These are phyloP conservation scores for Primulina eburnea DNA, from an alignment of 257 asterid genomes.

Conservation along the genomic window DNA sequence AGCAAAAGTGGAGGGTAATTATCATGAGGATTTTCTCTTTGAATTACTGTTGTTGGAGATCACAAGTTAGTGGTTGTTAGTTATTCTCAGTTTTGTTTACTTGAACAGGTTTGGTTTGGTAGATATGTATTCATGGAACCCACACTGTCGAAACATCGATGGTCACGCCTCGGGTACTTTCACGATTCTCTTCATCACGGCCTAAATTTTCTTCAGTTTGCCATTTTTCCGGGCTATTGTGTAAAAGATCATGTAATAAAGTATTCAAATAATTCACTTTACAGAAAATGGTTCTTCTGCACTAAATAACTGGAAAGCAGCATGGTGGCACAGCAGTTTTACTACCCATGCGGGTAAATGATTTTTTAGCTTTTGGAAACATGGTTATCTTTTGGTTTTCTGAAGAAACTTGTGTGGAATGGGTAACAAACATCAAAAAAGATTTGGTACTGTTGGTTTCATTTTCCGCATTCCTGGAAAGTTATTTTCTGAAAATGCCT, in stretches of 20 bases:
- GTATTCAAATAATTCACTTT: conserved; percentile 8
- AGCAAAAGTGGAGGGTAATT: conserved; percentile 55
- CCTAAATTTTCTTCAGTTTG: neutral
- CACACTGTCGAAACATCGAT: conserved; percentile 65
- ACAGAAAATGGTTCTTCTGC: conserved; percentile 62
- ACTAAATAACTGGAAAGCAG: conserved; percentile 71
- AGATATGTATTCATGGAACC: conserved; percentile 79
- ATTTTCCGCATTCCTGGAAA: too few relatives aligned
- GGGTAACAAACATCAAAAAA: neutral
- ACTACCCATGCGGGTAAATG: conserved; percentile 57
- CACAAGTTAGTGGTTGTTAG: neutral
- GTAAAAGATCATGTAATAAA: conserved; percentile 11
- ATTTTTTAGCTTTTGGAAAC: conserved; percentile 19
- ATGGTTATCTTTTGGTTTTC: neutral
- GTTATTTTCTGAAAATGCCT: too few relatives aligned
- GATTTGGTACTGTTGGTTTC: neutral
- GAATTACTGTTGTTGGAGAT: neutral
- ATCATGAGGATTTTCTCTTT: conserved; percentile 3
- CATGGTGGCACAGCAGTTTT: conserved; percentile 97
- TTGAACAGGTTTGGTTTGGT: conserved; percentile 58
- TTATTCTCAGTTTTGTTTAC: conserved; percentile 18
- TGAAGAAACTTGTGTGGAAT: neutral
- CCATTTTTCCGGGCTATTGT: neutral
- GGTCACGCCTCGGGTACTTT: conserved; percentile 57
- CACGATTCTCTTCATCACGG: neutral